Base-by-base conservation (phyloP, 805 yeast genomes). In the Grigorovia transvaalensis region DNA sequence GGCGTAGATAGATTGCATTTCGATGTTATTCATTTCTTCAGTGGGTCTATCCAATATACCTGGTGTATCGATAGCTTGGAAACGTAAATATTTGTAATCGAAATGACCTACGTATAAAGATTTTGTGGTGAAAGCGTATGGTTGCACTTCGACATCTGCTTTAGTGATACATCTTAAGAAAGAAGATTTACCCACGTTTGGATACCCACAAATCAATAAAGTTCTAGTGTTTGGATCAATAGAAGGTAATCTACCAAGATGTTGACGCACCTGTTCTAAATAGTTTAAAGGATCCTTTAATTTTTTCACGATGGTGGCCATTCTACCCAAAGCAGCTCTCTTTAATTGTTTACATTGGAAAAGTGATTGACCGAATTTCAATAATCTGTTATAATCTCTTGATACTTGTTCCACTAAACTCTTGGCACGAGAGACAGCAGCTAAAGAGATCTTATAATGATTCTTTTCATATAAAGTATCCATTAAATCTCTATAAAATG, bases 171-270 rank as follows among this genome's bases (percentile, higher is more conserved):
- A 81, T 66, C 82, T 79, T 71, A 93, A 78, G 73, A 93, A 93
- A 15, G 96, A 88, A 13, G 99, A 93, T 73, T 93, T 93, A 74
- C 99, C 99, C 55, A 93, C 99, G 71, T 93, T 93, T 52, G 99
- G 99, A 73, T 93, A 93, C 56, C 99, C 99, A 75, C 99, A 93
- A 65, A 93, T 91, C 64, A 93, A 78, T 61, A 93, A 75, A 23
- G 99, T 93, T 76, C 99, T 85, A 52, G 99, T 93, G 73, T 93
- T 93, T 67, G 99, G 99, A 71, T 93, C 99, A 69, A 93, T 93
- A 59, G 91, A 80, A 54, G 99, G 99, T 63, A 93, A 77, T 80
- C 99, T 89, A 63, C 98, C 96, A 74, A 93, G 79, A 75, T 93
- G 99, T 76, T 93, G 99, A 75, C 99, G 85, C 53, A 93, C 99